Base-by-base conservation (phyloP, 495 filamentous ascomycete species). In the Hyaloscypha finlandica region DNA sequence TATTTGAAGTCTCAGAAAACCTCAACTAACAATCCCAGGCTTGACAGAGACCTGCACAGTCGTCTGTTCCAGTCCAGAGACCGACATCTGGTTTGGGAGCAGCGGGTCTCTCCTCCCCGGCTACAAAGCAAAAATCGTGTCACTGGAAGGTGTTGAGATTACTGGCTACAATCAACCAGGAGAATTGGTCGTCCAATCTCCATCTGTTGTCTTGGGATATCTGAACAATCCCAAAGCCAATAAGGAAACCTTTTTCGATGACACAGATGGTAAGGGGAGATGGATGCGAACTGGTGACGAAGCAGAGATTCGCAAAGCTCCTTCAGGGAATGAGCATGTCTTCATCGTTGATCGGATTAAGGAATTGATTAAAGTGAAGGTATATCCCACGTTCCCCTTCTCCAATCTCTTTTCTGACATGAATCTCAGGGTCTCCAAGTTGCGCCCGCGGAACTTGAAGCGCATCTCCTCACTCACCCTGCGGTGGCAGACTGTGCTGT, bases 301-400 rank as follows among this genome's bases (percentile, higher is more conserved):
- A 73, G 93, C 89, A 0, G 81, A 93, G 12, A 78, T 96, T 29
- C 80, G 83, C 19, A 82, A 85, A 74, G 76, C 84, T 19, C 84
- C 89, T 0, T 54, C 39, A 31, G 89, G 89, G 9, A 77, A 88
- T 59, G 92, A 96, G 75, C 93, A 97, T 73, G 69, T 96, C 39
- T 88, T 89, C 69, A 90, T 97, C 52, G 90, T 93, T 3, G 93
- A 97, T 74, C 86, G 93, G 2, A 89, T 97, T 72, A 97, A 97
- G 81, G 93, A 97, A 77, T 79, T 97, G 61, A 96, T 97, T 79
- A 97, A 97, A 77, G 90, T 93, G 71, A 96, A 96, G 86, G 91
- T 92, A 76, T 51, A 83, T 35, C 48, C 39, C 12, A 32, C 37
- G 22, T 8, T 8, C 37, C 19, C n/a, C 59, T 42, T 45, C 61